Evolutionary conservation across 805 yeast species (phyloP).

Genomic region (Millerago galiae): DNA sequence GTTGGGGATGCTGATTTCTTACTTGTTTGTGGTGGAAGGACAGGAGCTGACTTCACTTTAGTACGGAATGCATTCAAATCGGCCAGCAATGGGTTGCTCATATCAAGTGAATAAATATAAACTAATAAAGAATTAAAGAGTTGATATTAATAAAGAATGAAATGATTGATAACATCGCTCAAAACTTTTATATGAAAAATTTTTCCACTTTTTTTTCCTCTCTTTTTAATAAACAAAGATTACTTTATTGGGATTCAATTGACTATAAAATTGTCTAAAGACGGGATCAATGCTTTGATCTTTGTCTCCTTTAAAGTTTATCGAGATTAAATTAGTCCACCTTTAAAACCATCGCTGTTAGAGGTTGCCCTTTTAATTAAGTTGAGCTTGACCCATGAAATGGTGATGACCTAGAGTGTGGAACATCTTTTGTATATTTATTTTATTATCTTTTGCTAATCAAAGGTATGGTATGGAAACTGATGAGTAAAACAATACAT

Average conservation of each 20-base stretch:
- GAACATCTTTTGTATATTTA: constrained; percentile 38
- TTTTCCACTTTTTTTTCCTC: too few relatives aligned
- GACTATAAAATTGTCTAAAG: not conserved
- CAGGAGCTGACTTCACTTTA: constrained; percentile 52
- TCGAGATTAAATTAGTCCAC: constrained; percentile 5
- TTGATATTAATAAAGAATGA: too few relatives aligned
- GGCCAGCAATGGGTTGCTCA: constrained; percentile 39
- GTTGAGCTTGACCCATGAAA: constrained; percentile 66
- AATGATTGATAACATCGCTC: too few relatives aligned
- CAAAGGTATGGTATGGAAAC: too few relatives aligned
- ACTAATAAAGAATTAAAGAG: not conserved
- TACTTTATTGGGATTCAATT: not conserved
- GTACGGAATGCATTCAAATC: constrained; percentile 62
- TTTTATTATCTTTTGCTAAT: too few relatives aligned
- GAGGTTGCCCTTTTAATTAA: constrained; percentile 66
- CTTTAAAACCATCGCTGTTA: constrained; percentile 96
- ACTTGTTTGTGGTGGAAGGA: constrained; percentile 21
- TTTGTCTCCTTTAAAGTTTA: not conserved
- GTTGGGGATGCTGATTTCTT: constrained; percentile 7
- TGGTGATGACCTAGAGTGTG: constrained; percentile 93
- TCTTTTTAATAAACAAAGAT: too few relatives aligned
- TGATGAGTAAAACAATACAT: too few relatives aligned
- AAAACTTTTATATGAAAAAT: too few relatives aligned
- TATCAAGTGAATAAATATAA: not conserved
- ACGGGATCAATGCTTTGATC: not conserved